These are phyloP conservation scores for Kwoniella newhampshirensis DNA, from an alignment of 768 basidiomycete genomes.

Conservation along the genomic window DNA sequence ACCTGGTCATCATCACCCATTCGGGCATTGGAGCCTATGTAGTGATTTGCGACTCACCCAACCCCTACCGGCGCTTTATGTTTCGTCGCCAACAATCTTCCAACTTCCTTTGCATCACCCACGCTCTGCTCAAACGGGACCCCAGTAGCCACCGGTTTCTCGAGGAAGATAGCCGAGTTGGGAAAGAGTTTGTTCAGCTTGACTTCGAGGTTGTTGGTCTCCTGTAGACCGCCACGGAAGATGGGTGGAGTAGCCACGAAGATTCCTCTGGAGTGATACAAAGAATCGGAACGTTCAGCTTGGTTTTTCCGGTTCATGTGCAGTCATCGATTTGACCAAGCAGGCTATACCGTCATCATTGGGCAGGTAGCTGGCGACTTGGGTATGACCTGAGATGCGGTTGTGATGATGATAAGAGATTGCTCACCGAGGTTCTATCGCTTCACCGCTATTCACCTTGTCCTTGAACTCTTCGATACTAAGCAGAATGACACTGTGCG, in stretches of 20 bases:
- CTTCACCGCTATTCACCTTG: slow-evolving; percentile 23
- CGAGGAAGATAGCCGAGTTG: slow-evolving; percentile 79
- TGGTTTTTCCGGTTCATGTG: not conserved
- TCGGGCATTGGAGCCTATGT: not conserved
- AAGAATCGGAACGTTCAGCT: not conserved
- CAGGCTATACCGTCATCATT: too few species aligned
- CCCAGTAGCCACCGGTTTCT: slow-evolving; percentile 87
- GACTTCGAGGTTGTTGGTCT: slow-evolving; percentile 76
- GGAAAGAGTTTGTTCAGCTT: slow-evolving; percentile 84
- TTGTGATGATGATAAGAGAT: too few species aligned
- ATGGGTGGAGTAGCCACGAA: slow-evolving; percentile 86
- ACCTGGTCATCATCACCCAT: not conserved
- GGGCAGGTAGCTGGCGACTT: not conserved
- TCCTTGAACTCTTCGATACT: slow-evolving; percentile 24
- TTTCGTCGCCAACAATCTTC: slow-evolving; percentile 66
- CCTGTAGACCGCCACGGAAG: slow-evolving; percentile 73
- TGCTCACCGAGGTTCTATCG: slow-evolving; percentile 34
- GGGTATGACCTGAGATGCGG: not conserved
- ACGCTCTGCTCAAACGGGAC: slow-evolving; percentile 54
- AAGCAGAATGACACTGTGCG: slow-evolving; percentile 60
- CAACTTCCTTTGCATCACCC: slow-evolving; percentile 67
- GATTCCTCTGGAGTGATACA: slow-evolving; percentile 60
- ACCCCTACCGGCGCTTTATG: slow-evolving; percentile 74
- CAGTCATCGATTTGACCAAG: not conserved
- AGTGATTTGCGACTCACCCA: slow-evolving; percentile 57